Evolutionary conservation across 108 stramenopile genomes (phyloP).

Genomic region (Epithemia pelagica): DNA sequence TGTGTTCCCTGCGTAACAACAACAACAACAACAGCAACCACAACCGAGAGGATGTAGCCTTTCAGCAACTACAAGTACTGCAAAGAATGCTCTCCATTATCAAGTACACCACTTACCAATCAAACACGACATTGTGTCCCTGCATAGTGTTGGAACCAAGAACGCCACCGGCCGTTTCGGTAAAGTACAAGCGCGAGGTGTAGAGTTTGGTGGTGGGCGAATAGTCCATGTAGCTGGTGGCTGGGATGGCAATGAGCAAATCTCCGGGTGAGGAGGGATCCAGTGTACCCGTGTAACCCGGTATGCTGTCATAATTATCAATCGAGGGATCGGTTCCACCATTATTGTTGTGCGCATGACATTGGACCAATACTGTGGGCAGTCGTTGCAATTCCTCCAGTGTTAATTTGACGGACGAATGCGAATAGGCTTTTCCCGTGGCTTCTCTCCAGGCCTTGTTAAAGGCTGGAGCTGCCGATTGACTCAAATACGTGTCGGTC

Average conservation of each 20-base stretch:
- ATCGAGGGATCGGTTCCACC: constrained; percentile 8
- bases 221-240: constrained; percentile 74
- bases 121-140: constrained; percentile 93
- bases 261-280: constrained; percentile 53
- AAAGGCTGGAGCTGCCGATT: constrained; percentile 50
- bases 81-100: too few species aligned
- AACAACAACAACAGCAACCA: not conserved
- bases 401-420: constrained; percentile 41
- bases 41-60: too few species aligned
- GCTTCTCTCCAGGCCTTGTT: constrained; percentile 57
- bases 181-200: constrained; percentile 41
- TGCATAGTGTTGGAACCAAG: constrained; percentile 95
- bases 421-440: constrained; percentile 66
- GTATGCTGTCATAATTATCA: constrained; percentile 26
- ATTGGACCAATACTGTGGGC: constrained; percentile 74
- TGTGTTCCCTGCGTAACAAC: constrained; percentile 29
- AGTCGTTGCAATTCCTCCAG: constrained; percentile 41
- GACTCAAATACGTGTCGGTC: constrained; percentile 83
- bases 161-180: constrained; percentile 75
- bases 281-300: constrained; percentile 61
- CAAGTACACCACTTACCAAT: constrained; percentile 32
- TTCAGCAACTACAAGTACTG: not conserved
- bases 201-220: constrained; percentile 43
- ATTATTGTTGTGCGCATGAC: constrained; percentile 12
- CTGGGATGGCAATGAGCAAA: constrained; percentile 73